phyloP scores from a whole-genome alignment of 345 rosid species.

The Eucalyptus cloeziana region DNA sequence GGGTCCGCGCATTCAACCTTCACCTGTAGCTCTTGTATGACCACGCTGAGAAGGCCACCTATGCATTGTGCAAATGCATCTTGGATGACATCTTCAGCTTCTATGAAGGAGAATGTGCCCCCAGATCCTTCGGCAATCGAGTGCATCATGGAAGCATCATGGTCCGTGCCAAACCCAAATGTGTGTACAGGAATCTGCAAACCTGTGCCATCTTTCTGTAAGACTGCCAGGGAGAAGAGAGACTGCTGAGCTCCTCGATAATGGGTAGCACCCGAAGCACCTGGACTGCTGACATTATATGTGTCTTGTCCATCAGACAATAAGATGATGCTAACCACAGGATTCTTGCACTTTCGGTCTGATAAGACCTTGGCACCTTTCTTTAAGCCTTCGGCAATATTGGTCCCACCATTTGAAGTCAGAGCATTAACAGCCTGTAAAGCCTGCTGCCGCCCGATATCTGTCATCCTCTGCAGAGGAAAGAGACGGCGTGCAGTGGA shows the following conservation, averaged over 20 bases:
- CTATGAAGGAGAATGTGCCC: conserved; percentile 98
- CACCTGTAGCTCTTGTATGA: conserved; percentile 63
- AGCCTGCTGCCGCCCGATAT: conserved; percentile 68
- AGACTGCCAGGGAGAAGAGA: conserved; percentile 46
- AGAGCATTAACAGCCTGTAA: conserved; percentile 79
- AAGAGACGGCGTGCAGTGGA: conserved; percentile 79
- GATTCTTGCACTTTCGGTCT: conserved; percentile 75
- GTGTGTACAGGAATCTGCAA: conserved; percentile 78
- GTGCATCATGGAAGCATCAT: conserved; percentile 91
- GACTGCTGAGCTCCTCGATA: conserved; percentile 31
- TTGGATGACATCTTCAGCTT: conserved; percentile 80
- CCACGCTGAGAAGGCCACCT: conserved; percentile 93
- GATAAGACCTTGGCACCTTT: conserved; percentile 74
- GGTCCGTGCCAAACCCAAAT: conserved; percentile 92
- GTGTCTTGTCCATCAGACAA: conserved; percentile 97
- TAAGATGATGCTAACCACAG: conserved; percentile 77
- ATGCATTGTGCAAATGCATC: conserved; percentile 99
- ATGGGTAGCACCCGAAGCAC: not conserved
- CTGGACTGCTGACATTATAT: conserved; percentile 45
- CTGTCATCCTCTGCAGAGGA: conserved; percentile 80
- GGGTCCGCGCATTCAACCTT: conserved; percentile 46
- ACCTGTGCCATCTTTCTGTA: conserved; percentile 21
- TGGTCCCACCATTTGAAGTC: conserved; percentile 85
- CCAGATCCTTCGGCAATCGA: conserved; percentile 75
- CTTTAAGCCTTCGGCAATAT: conserved; percentile 84